Conservation (phyloP, 139 green algal species). For the Chlamydomonas urium region DNA sequence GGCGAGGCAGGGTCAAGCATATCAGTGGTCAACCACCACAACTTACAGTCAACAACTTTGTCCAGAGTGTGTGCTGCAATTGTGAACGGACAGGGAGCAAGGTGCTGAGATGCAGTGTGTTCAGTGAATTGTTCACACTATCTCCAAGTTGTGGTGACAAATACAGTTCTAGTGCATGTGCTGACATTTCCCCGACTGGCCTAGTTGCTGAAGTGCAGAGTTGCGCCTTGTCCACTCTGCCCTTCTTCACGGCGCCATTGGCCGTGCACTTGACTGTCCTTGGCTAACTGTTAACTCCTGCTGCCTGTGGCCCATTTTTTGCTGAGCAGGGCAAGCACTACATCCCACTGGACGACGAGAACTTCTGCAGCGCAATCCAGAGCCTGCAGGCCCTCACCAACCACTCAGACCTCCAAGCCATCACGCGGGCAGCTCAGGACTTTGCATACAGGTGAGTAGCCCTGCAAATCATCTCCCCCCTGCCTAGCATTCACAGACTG, state of each 20-base stretch:
- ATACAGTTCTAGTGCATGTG: neutral
- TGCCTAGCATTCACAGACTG: neutral
- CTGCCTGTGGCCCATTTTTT: too few relatives aligned
- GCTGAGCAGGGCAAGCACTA: constrained; percentile 4
- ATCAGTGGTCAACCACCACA: too few relatives aligned
- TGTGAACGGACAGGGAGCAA: too few relatives aligned
- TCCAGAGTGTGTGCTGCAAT: too few relatives aligned
- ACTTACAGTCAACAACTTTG: too few relatives aligned
- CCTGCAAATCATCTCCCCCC: neutral
- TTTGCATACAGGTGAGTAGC: constrained; percentile 8
- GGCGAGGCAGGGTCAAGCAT: neutral
- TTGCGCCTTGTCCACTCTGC: neutral
- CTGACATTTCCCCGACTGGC: neutral
- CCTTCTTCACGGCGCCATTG: neutral
- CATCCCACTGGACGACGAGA: neutral
- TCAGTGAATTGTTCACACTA: neutral
- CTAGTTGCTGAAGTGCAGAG: neutral
- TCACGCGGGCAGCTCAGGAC: neutral
- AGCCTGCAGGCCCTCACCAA: neutral
- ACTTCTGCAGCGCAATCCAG: neutral
- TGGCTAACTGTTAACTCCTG: neutral
- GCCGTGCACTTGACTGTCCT: neutral
- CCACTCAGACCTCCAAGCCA: neutral
- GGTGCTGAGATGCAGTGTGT: too few relatives aligned
- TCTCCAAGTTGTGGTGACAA: neutral